These are phyloP conservation scores for Agaricus subrufescens DNA, from an alignment of 768 basidiomycete species.

Conservation along the genomic window DNA sequence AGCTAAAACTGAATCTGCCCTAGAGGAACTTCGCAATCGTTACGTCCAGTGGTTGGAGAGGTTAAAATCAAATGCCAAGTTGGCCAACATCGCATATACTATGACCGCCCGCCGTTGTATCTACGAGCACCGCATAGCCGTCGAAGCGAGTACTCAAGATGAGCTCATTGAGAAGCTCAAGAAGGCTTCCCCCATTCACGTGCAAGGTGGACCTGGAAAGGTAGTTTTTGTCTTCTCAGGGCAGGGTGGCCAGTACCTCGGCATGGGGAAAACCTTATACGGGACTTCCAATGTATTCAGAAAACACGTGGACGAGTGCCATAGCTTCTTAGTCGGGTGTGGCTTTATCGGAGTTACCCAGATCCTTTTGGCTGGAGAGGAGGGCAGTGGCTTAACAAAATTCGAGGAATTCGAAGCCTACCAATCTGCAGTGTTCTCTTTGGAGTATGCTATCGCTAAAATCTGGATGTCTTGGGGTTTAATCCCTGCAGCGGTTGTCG, in stretches of 20 bases:
- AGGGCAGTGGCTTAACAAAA: slow-evolving; percentile 5
- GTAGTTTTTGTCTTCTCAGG: slow-evolving; percentile 71
- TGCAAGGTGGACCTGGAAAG: slow-evolving; percentile 20
- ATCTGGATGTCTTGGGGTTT: slow-evolving; percentile 73
- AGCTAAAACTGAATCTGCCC: slow-evolving; percentile 45
- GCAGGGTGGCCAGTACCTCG: slow-evolving; percentile 62
- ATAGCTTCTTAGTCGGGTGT: slow-evolving; percentile 39
- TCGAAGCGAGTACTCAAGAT: slow-evolving; percentile 34
- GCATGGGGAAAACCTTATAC: slow-evolving; percentile 62
- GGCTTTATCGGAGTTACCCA: slow-evolving; percentile 43
- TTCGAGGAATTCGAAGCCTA: slow-evolving; percentile 38
- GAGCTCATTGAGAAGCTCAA: slow-evolving; percentile 45
- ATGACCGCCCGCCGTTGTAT: slow-evolving; percentile 61
- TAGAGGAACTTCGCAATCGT: slow-evolving; percentile 41
- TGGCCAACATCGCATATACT: slow-evolving; percentile 57
- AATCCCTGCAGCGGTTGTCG: slow-evolving; percentile 53
- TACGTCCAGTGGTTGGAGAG: slow-evolving; percentile 46
- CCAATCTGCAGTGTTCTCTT: slow-evolving; percentile 52
- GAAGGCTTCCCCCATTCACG: slow-evolving; percentile 26
- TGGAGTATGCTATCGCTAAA: slow-evolving; percentile 58
- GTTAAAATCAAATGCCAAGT: slow-evolving; percentile 20
- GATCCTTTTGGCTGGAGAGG: slow-evolving; percentile 4
- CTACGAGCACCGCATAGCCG: slow-evolving; percentile 48
- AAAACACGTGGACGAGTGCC: slow-evolving; percentile 52
- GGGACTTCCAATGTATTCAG: slow-evolving; percentile 42